Evolutionary conservation across 805 yeast species (phyloP).

Genomic region (Scheffersomyces amazonensis): DNA sequence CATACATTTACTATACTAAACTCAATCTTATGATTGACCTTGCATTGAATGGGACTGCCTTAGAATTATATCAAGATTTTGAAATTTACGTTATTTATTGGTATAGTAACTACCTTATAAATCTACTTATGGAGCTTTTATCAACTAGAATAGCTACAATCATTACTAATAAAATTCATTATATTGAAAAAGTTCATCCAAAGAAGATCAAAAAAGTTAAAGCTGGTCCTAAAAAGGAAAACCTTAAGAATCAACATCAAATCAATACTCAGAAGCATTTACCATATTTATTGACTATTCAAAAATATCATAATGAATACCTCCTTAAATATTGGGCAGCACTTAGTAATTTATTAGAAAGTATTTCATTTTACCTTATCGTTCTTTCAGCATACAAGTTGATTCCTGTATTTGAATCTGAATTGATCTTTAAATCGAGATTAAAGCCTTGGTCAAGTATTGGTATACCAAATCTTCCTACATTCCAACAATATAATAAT

Average conservation of each 20-base stretch:
- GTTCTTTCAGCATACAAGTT: constrained; percentile 16
- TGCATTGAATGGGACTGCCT: constrained; percentile 70
- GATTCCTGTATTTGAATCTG: constrained; percentile 10
- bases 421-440: constrained; percentile 43
- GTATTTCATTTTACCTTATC: constrained; percentile 14
- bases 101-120: constrained; percentile 54
- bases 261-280: constrained; percentile 26
- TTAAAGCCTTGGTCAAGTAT: constrained; percentile 79
- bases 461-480: constrained; percentile 71
- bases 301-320: constrained; percentile 19
- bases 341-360: constrained; percentile 16
- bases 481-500: constrained; percentile 34
- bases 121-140: constrained; percentile 40
- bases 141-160: constrained; percentile 29
- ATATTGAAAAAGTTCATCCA: constrained; percentile 29
- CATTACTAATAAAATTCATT: constrained; percentile 33
- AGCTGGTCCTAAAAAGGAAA: constrained; percentile 48
- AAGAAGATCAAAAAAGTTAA: constrained; percentile 46
- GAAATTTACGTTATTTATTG: constrained; percentile 69
- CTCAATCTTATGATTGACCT: constrained; percentile 69
- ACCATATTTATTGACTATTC: constrained; percentile 30
- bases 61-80: constrained; percentile 68
- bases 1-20: constrained; percentile 68
- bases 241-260: constrained; percentile 26
- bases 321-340: constrained; percentile 16